Conservation (phyloP, 352 stramenopile genomes). For the Phytophthora agathidicida region DNA sequence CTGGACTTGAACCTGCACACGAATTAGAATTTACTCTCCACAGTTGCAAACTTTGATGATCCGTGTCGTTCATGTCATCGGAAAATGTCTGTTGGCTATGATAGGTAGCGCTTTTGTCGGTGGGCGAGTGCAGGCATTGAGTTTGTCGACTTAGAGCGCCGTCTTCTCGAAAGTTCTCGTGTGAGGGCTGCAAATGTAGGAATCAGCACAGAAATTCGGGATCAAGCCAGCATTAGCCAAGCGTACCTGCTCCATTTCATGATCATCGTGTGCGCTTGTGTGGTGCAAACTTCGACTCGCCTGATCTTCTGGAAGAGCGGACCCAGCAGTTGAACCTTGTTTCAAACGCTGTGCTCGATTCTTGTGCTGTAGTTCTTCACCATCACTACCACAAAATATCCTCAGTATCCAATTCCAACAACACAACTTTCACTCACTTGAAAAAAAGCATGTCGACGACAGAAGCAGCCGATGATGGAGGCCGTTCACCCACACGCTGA, state of each 20-base stretch:
- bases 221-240: neutral
- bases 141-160: neutral
- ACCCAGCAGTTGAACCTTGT: neutral
- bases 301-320: neutral
- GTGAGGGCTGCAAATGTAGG: slow-evolving; percentile 2
- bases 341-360: slow-evolving; percentile 4
- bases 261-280: neutral
- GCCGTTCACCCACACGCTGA: slow-evolving; percentile 1
- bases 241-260: slow-evolving; percentile 14
- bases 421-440: slow-evolving; percentile 36
- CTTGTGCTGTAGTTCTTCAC: slow-evolving; percentile 35
- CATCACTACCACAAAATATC: slow-evolving; percentile 25
- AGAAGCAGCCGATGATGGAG: slow-evolving; percentile 36
- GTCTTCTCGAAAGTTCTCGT: slow-evolving; percentile 4
- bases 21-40: slow-evolving; percentile 9
- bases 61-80: neutral
- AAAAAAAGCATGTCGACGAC: slow-evolving; percentile 41
- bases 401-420: neutral
- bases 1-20: slow-evolving; percentile 6
- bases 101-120: neutral
- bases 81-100: neutral
- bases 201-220: neutral
- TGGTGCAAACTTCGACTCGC: neutral
- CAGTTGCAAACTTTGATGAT: slow-evolving; percentile 7
- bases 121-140: slow-evolving; percentile 3